Conservation (phyloP, 2,329 filamentous ascomycete genomes). For the Claviceps humidiphila region DNA sequence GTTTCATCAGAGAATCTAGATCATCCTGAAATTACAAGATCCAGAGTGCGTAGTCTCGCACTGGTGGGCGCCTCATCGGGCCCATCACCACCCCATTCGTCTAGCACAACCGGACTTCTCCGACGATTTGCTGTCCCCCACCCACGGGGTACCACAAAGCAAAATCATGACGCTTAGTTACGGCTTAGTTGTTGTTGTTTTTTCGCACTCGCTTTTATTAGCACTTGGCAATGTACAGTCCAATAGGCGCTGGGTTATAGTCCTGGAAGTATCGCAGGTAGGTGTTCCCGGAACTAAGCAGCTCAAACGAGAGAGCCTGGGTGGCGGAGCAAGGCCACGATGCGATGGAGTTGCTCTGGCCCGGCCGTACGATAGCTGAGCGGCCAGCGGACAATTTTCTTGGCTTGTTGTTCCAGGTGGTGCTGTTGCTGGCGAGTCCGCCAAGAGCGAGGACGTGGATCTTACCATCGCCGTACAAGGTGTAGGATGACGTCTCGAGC, state of each 20-base stretch:
- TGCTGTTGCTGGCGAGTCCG: slow-evolving; percentile 29
- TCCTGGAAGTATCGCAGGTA: slow-evolving; percentile 51
- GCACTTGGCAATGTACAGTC: slow-evolving; percentile 24
- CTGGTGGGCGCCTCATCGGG: not conserved
- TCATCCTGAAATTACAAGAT: not conserved
- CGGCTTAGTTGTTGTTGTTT: not conserved
- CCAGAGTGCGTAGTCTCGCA: not conserved
- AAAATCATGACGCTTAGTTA: not conserved
- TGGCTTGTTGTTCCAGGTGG: slow-evolving; percentile 39
- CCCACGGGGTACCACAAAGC: not conserved
- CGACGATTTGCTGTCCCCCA: not conserved
- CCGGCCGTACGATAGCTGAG: slow-evolving; percentile 31
- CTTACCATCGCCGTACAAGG: slow-evolving; percentile 31
- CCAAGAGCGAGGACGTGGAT: slow-evolving; percentile 39
- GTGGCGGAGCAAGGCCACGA: slow-evolving; percentile 35
- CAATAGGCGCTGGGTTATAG: slow-evolving; percentile 37
- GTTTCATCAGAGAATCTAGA: too few relatives aligned
- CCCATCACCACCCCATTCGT: not conserved
- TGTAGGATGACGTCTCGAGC: slow-evolving; percentile 46
- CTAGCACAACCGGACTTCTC: not conserved
- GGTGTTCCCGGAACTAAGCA: slow-evolving; percentile 34
- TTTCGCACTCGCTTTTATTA: slow-evolving; percentile 4
- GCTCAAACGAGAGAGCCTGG: slow-evolving; percentile 35
- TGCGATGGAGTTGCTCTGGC: slow-evolving; percentile 38
- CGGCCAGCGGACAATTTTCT: slow-evolving; percentile 29